These are phyloP conservation scores for Ophiostoma ips DNA, from an alignment of 2,329 filamentous ascomycete genomes.

Conservation along the genomic window DNA sequence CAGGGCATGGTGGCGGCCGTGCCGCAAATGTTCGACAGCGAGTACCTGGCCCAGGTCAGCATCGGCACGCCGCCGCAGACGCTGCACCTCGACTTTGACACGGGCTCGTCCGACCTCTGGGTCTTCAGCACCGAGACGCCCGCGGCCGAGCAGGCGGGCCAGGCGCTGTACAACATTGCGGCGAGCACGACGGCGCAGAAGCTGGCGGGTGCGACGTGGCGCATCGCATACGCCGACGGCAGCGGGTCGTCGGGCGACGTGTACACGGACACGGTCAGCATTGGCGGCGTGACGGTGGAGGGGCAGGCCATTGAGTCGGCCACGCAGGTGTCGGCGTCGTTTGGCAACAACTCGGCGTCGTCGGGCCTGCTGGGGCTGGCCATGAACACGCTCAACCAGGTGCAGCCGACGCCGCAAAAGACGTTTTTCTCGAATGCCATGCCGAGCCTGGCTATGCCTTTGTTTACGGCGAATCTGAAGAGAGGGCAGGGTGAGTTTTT, in stretches of 20 bases:
- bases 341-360: conserved; percentile 23
- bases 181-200: conserved; percentile 24
- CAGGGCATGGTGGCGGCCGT: conserved; percentile 26
- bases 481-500: conserved; percentile 21
- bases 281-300: conserved; percentile 27
- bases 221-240: conserved; percentile 29
- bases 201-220: conserved; percentile 22
- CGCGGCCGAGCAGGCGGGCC: conserved; percentile 20
- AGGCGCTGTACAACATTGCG: conserved; percentile 23
- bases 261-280: conserved; percentile 27
- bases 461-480: conserved; percentile 22
- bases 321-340: conserved; percentile 24
- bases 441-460: conserved; percentile 17
- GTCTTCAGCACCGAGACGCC: conserved; percentile 24
- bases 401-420: conserved; percentile 24
- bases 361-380: conserved; percentile 32
- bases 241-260: conserved; percentile 28
- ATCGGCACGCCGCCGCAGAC: conserved; percentile 5
- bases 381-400: conserved; percentile 30
- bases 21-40: conserved; percentile 31
- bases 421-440: conserved; percentile 27
- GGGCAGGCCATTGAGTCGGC: conserved; percentile 31
- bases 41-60: conserved; percentile 44
- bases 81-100: conserved; percentile 3
- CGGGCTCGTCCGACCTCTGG: conserved; percentile 5